Conservation (phyloP, 2,329 filamentous ascomycete genomes). For the Aspergillus thermomutatus region DNA sequence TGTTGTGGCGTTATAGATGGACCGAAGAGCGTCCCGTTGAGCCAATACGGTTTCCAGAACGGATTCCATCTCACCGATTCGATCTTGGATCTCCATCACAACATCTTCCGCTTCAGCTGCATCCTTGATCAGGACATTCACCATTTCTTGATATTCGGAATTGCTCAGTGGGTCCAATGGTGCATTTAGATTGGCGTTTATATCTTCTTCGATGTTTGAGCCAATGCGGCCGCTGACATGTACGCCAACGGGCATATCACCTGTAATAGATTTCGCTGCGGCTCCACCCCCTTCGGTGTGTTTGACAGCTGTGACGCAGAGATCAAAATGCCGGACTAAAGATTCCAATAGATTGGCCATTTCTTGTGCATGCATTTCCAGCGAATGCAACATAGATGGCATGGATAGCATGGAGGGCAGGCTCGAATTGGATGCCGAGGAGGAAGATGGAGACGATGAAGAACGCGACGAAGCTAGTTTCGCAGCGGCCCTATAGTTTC, state of each 20-base stretch:
- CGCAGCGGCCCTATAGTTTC: slow-evolving; percentile 38
- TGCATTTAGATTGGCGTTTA: slow-evolving; percentile 34
- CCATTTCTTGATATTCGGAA: slow-evolving; percentile 76
- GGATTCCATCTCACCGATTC: slow-evolving; percentile 71
- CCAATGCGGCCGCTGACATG: slow-evolving; percentile 35
- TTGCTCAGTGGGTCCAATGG: slow-evolving; percentile 68
- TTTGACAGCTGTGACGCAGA: slow-evolving; percentile 86
- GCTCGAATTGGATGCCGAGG: slow-evolving; percentile 30
- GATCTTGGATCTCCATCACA: slow-evolving; percentile 67
- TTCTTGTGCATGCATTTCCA: slow-evolving; percentile 72
- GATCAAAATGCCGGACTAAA: slow-evolving; percentile 83
- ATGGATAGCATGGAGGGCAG: slow-evolving; percentile 42
- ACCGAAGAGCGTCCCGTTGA: slow-evolving; percentile 57
- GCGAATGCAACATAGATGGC: slow-evolving; percentile 54
- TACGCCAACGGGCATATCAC: slow-evolving; percentile 57
- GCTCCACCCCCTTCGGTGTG: slow-evolving; percentile 80
- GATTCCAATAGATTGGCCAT: slow-evolving; percentile 80
- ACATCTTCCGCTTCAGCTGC: slow-evolving; percentile 61
- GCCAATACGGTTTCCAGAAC: slow-evolving; percentile 62
- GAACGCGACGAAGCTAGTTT: slow-evolving; percentile 38
- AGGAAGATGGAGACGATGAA: slow-evolving; percentile 33
- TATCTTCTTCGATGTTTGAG: slow-evolving; percentile 30
- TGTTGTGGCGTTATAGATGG: slow-evolving; percentile 56
- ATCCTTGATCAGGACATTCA: slow-evolving; percentile 64
- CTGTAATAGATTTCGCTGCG: slow-evolving; percentile 63